Base-by-base conservation (phyloP, 2,329 filamentous ascomycete species). In the Pseudopyricularia javanii region DNA sequence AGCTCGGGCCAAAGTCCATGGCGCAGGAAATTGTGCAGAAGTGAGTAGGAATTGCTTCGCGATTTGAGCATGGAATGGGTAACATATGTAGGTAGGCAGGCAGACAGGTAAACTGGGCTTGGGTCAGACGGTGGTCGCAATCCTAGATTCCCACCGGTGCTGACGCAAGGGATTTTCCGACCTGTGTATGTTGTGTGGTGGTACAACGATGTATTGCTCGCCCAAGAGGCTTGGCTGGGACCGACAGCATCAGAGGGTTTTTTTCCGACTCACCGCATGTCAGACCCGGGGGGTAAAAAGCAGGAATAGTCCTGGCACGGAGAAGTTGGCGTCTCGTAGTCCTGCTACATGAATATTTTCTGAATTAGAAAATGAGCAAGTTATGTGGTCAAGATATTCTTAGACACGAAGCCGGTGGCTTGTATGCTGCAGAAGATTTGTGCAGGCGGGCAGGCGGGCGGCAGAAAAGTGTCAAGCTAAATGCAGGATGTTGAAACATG, bases 241-340 rank as follows among this genome's bases (percentile, higher is more conserved):
- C 22, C 17, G 8, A 43, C 37, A 22, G 37, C 22, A 43, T 11
- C 22, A 43, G 22, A 43, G 17, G 14, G 37, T 22, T 15, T 40
- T 43, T 22, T 3, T 43, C 14, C 15, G 24, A 74, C 76, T 64
- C 65, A 79, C 76, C 76, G 75, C 69, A 79, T 76, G 63, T 79
- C 76, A 72, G 69, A 40, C n/a, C 63, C 59, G 72, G 69, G 51
- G 24, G 26, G 17, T n/a, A 76, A 74, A 62, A 78, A 70, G 62
- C 77, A 79, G 60, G 77, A 74, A 63, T 79, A 68, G 64, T 72
- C 74, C 60, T 66, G 61, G 62, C 69, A 70, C 54, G 69, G 65
- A 57, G 70, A 66, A 65, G 75, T 70, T 65, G 76, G 74, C 64
- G 74, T 70, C 66, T 76, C 73, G 68, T 76, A 79, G 63, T 78